Conservation (phyloP, 306 rosid species). For the Vigna nakashimae region DNA sequence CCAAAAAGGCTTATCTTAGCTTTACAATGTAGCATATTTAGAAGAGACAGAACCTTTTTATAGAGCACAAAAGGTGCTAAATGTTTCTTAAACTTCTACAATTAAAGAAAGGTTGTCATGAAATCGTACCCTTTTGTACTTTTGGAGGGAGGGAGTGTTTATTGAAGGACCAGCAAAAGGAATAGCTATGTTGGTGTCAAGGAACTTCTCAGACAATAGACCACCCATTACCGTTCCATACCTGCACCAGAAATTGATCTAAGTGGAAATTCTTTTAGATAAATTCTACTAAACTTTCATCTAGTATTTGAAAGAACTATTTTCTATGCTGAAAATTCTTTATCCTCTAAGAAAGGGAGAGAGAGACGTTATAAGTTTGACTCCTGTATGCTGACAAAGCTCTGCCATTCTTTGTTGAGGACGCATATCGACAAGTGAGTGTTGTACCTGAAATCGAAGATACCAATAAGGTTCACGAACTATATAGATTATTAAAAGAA, state of each 20-base stretch:
- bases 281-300: conserved; percentile 15
- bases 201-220: conserved; percentile 88
- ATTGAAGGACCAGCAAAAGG: conserved; percentile 90
- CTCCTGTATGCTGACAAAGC: conserved; percentile 92
- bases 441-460: conserved; percentile 74
- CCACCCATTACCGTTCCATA: conserved; percentile 98
- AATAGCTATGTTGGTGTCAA: conserved; percentile 82
- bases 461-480: not conserved
- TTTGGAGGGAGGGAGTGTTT: conserved; percentile 95
- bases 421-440: conserved; percentile 90
- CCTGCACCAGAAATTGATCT: conserved; percentile 59
- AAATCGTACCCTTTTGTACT: conserved; percentile 83
- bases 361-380: conserved; percentile 92
- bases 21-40: conserved; percentile 22
- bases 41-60: conserved; percentile 2
- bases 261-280: not conserved
- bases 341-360: conserved; percentile 9
- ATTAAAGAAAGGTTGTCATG: conserved; percentile 16
- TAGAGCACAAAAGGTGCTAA: conserved; percentile 16
- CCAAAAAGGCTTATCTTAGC: not conserved
- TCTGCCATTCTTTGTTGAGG: conserved; percentile 95
- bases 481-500: conserved; percentile 12
- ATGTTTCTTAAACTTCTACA: conserved; percentile 27
- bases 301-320: conserved; percentile 22
- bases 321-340: not conserved